Evolutionary conservation across 768 basidiomycete genomes (phyloP), one percentile per base, ranked within the genome.

Genomic region (Pholiota molesta): DNA sequence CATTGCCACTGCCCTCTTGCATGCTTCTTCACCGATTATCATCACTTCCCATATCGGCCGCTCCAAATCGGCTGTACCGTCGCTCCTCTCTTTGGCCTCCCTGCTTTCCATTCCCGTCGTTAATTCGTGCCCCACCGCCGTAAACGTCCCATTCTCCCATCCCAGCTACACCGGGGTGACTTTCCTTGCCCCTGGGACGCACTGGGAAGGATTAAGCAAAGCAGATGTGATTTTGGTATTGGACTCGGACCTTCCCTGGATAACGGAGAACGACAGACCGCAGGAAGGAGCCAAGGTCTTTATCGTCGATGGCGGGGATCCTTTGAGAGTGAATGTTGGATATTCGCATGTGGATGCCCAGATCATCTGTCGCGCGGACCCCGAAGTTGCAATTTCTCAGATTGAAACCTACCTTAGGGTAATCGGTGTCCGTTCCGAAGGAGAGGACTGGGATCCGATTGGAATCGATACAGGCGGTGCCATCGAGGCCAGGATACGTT

Each of bases 161-260:
- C 83, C 83, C 0, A 79, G 77, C 69, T 81, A 81, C 61, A 67
- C 83, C 3, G 89, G 87, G 0, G 63, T 80, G 17, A 82, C 85
- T 3, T 88, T 78, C 73, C 78, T 85, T 58, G 73, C 69, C 0
- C 74, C 78, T 2, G 78, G 72, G 26, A 77, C 77, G 0, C 83
- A 85, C 51, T 80, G 82, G 28, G 69, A 72, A 1, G 77, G 80
- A 54, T 79, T 91, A 19, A 74, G 75, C 33, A 71, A 73, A 23
- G 87, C 88, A 0, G 90, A 92, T 63, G 81, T 85, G 3, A 79
- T 92, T 17, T 72, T 92, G 10, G 74, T 90, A 17, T 62, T 92
- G n/a, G 89, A 91, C 60, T 79, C 78, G 8, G 87, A 88, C 62
- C 74, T 89, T 0, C 86, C 89, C 0, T 91, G 89, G 86, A 84